Percentiles rank a stretch among this genome's conserved stretches.
phyloP scores from a whole-genome alignment of 306 rosid species.

The Pterocarpus macrocarpus region DNA sequence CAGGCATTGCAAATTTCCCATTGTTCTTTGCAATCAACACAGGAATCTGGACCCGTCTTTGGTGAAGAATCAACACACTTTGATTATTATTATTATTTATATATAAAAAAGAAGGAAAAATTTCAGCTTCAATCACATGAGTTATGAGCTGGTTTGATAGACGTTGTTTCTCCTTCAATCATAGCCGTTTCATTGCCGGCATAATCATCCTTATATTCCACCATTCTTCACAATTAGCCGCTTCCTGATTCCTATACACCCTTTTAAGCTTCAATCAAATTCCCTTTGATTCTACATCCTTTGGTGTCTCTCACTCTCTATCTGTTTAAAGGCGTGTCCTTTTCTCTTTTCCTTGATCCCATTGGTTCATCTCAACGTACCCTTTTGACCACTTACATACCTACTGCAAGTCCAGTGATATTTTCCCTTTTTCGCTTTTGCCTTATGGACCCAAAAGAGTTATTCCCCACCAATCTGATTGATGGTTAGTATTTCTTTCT shows the following conservation, averaged over 20 bases:
- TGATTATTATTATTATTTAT: no score
- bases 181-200: slow-evolving; percentile 71
- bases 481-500: slow-evolving; percentile 51
- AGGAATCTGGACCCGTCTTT: not conserved
- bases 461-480: slow-evolving; percentile 49
- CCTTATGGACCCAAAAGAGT: slow-evolving; percentile 56
- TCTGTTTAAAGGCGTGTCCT: not conserved
- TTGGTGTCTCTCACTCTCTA: not conserved
- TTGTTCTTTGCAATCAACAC: not conserved
- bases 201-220: slow-evolving; percentile 55
- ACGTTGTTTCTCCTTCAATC: slow-evolving; percentile 53
- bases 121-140: not conserved
- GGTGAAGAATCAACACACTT: not conserved
- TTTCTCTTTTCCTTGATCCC: not conserved
- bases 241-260: slow-evolving; percentile 68
- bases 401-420: not conserved
- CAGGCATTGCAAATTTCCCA: not conserved
- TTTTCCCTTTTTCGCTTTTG: not conserved
- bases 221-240: slow-evolving; percentile 60
- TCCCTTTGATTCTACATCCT: not conserved
- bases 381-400: not conserved
- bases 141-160: slow-evolving; percentile 61
- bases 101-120: no score
- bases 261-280: not conserved
- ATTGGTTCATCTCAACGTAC: not conserved